Evolutionary conservation across 1,284 basidiomycete species (phyloP), one percentile per base, ranked within the genome.

Genomic region (Rhodotorula sp.): DNA sequence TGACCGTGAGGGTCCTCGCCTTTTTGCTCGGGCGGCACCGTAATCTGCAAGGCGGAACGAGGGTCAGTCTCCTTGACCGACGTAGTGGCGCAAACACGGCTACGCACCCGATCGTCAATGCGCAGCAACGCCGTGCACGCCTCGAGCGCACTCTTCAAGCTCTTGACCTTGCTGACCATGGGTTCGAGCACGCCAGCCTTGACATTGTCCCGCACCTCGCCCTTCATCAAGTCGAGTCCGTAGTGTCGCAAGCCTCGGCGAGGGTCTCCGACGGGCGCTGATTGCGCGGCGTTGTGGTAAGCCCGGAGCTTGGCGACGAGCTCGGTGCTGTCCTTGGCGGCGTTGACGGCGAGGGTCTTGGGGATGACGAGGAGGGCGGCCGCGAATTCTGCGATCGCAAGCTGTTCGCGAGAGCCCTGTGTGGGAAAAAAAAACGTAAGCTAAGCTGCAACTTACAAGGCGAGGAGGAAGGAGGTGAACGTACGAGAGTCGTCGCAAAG

Each of bases 301-400:
- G 95, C 90, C 57, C 96, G 88, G 65, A 99, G 85, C 82, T 98
- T 98, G 63, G 96, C 94, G 53, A 99, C 94, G 34, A 99, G 87
- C 67, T 98, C 94, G 3, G 95, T 99, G 59, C 94, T 94, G 81
- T 99, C 96, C 81, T 99, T 98, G 52, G 94, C 96, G 46, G 96
- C 96, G 80, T 99, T 99, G 72, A 98, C 91, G 2, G 96, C 90
- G 30, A 99, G 88, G 30, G 90, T 94, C 84, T 99, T 99, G 71
- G 95, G 94, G 77, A 99, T 99, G 27, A 94, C 87, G 52, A 99
- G 85, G 62, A 99, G 85, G 7, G 96, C 92, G 76, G 87, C 86
- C 47, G 96, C 95, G 80, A 99, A 99, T 81, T 99, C 96, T 48
- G 95, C 96, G 77, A 99, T 98, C 36, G 96, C 96, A 57, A 99